Conservation (phyloP, 1,284 basidiomycete species). For the Uromyces viciae-fabae region DNA sequence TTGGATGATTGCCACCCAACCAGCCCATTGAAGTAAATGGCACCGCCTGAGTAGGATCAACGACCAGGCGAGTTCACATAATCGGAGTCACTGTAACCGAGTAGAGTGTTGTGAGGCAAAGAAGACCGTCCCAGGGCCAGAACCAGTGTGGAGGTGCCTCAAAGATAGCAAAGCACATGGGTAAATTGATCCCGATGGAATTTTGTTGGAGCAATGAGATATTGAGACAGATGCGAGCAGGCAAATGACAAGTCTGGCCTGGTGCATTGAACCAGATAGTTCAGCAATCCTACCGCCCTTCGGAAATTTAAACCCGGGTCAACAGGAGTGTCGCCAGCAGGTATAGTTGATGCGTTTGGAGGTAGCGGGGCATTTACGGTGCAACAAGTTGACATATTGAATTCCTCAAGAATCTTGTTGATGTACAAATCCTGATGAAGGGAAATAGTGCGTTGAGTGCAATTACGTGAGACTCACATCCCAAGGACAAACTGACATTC, state of each 20-base stretch:
- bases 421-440: not conserved
- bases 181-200: not conserved
- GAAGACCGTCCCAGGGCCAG: not conserved
- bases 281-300: not conserved
- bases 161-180: not conserved
- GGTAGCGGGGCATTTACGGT: not conserved
- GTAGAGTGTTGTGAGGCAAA: not conserved
- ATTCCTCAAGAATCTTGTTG: not conserved
- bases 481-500: not conserved
- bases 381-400: not conserved
- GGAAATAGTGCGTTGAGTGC: not conserved
- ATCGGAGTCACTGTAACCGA: not conserved
- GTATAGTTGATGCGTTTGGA: not conserved
- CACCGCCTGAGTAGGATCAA: not conserved
- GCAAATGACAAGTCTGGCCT: not conserved
- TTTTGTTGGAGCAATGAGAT: not conserved
- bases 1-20: not conserved
- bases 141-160: not conserved
- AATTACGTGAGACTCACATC: not conserved
- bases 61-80: not conserved
- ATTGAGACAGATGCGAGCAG: not conserved
- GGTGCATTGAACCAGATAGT: conserved; percentile 29
- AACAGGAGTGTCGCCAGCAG: not conserved
- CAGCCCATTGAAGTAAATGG: not conserved
- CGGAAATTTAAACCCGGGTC: not conserved